A percentile compares a stretch with the other conserved stretches of the same genome.
These are phyloP conservation scores for Microdochium trichocladiopsis DNA, from an alignment of 2,329 filamentous ascomycete genomes.

Conservation along the genomic window DNA sequence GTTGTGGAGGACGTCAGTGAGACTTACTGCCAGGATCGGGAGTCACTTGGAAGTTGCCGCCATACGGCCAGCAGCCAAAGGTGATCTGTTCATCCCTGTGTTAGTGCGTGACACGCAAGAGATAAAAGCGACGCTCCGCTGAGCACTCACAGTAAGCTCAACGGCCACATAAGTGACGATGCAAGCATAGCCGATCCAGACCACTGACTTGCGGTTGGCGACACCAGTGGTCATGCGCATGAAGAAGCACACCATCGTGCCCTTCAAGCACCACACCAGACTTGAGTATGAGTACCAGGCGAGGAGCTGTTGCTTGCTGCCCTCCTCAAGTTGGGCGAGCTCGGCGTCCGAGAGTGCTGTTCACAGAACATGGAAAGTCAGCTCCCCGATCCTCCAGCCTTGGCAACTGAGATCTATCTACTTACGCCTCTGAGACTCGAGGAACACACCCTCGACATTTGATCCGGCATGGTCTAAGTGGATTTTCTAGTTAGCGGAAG, in stretches of 20 bases:
- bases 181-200: slow-evolving; percentile 15
- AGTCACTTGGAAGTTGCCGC: slow-evolving; percentile 9
- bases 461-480: slow-evolving; percentile 17
- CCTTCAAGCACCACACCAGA: slow-evolving; percentile 25
- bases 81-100: slow-evolving; percentile 9
- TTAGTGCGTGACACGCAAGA: background rate
- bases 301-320: slow-evolving; percentile 26
- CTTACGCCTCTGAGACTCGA: background rate
- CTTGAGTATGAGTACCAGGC: slow-evolving; percentile 32
- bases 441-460: slow-evolving; percentile 14
- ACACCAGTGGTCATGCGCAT: slow-evolving; percentile 23
- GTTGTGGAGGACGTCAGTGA: background rate
- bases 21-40: slow-evolving; percentile 12
- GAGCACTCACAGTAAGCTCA: slow-evolving; percentile 14
- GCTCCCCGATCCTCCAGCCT: background rate
- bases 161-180: slow-evolving; percentile 20
- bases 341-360: slow-evolving; percentile 17
- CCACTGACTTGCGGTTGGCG: slow-evolving; percentile 19
- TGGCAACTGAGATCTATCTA: background rate
- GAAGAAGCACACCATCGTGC: slow-evolving; percentile 20
- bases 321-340: slow-evolving; percentile 17
- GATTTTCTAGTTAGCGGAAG: background rate
- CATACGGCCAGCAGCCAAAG: slow-evolving; percentile 19
- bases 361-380: background rate
- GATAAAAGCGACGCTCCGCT: background rate